Conservation (phyloP, 768 basidiomycete species). For the Leccinum disarticulatum region DNA sequence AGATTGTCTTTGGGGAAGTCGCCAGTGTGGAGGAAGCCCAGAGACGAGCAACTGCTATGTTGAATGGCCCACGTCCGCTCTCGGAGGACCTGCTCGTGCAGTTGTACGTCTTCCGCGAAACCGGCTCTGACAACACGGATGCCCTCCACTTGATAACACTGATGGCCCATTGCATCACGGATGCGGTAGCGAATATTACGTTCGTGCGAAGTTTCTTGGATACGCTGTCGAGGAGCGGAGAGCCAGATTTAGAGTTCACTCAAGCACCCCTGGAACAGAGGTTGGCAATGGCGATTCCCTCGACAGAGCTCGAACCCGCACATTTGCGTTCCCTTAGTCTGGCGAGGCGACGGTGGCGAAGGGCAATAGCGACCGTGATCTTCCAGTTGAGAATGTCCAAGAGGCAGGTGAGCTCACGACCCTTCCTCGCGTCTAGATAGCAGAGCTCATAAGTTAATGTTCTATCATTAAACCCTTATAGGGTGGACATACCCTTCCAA, state of each 20-base stretch:
- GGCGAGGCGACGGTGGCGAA: conserved; percentile 45
- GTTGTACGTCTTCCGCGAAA: conserved; percentile 41
- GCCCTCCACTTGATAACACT: conserved; percentile 44
- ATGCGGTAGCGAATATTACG: conserved; percentile 44
- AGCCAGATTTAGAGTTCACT: conserved; percentile 1
- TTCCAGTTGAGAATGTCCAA: conserved; percentile 32
- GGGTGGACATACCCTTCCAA: conserved; percentile 60
- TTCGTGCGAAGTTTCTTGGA: conserved; percentile 48
- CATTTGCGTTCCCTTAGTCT: conserved; percentile 29
- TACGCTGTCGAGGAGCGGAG: conserved; percentile 27
- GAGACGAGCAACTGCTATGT: conserved; percentile 27
- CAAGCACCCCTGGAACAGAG: conserved; percentile 36
- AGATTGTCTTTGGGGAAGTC: conserved; percentile 39
- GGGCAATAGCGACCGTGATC: conserved; percentile 44
- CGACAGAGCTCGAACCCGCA: conserved; percentile 38
- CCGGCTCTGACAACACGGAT: conserved; percentile 29
- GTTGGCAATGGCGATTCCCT: conserved; percentile 41
- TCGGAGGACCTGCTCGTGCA: conserved; percentile 43
- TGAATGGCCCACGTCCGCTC: conserved; percentile 39
- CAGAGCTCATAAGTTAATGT: conserved; percentile 31
- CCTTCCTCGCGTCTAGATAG: neutral
- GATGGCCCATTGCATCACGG: conserved; percentile 50
- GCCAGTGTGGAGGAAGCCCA: conserved; percentile 37
- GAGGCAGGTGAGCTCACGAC: conserved; percentile 33
- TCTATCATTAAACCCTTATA: conserved; percentile 31